Evolutionary conservation across 306 rosid genomes (phyloP).

Genomic region (Castanopsis chinensis): DNA sequence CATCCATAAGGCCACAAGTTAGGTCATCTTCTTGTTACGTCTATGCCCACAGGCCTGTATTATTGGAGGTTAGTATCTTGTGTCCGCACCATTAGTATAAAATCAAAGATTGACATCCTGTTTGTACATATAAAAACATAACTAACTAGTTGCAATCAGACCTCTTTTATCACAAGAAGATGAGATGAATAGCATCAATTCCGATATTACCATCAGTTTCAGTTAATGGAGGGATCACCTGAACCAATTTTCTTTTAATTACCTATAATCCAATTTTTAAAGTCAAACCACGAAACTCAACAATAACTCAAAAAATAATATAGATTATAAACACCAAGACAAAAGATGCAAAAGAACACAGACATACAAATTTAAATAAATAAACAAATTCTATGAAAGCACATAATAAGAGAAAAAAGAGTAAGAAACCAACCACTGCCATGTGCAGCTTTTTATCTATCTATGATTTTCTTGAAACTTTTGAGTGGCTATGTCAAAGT

Average conservation of each 20-base stretch:
- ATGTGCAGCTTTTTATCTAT: neutral
- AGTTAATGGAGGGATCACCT: conserved; percentile 87
- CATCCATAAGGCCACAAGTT: too few relatives aligned
- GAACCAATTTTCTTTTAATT: conserved; percentile 65
- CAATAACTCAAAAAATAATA: neutral
- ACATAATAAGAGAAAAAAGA: neutral
- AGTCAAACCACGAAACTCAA: conserved; percentile 20
- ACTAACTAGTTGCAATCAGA: conserved; percentile 23
- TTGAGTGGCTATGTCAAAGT: neutral
- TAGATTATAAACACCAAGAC: conserved; percentile 2
- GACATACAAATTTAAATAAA: neutral
- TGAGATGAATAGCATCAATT: conserved; percentile 84
- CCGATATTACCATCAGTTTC: conserved; percentile 64
- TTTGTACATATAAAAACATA: neutral
- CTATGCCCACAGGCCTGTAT: too few relatives aligned
- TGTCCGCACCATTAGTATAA: neutral
- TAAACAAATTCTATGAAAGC: neutral
- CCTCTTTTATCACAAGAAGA: conserved; percentile 92
- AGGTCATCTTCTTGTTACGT: too few relatives aligned
- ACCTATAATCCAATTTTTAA: conserved; percentile 43
- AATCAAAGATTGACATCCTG: neutral
- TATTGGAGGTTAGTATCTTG: too few relatives aligned
- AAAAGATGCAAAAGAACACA: neutral
- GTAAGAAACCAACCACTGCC: neutral
- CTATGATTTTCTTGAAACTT: neutral